Base-by-base conservation (phyloP, 176 grass and related monocot genomes). In the Raddia guianensis region DNA sequence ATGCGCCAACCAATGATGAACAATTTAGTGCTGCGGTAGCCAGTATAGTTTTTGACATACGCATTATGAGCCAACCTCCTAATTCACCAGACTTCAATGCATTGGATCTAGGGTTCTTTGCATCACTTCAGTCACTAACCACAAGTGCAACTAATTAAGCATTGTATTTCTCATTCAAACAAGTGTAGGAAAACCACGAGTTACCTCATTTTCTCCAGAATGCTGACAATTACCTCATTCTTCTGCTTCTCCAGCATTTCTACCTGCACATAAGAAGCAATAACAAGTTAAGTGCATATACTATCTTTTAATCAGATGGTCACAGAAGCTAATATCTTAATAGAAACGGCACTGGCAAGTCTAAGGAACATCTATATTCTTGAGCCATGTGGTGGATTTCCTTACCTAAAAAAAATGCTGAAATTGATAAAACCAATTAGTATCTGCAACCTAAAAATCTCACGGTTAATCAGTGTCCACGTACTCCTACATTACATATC, bases 171-270 rank as follows among this genome's bases (percentile, higher is more conserved):
- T 56, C 34, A 45, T 66, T 49, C 51, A 57, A 84, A 68, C 51
- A 74, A 66, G 75, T 74, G 35, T 61, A 83, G 13, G 19, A 35
- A 51, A 65, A 83, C 80, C 66, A 64, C 73, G 77, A 72, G 57
- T 72, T 73, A 78, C 49, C 57, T 68, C 66, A 82, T 44, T 32
- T 72, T 78, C 74, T 43, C 34, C 2, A 63, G 50, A 58, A 72
- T 60, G 44, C 73, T 15, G 70, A 80, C 20, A 86, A 83, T 92
- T 93, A 93, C 91, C 91, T 87, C 77, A 55, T 83, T 82, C 81
- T 87, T 93, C 76, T 90, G 83, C 16, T 81, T 72, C 85, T 90
- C 87, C 12, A 93, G 67, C 33, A 90, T 88, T 73, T 93, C 85
- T 1, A 65, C 8, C 91, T 93, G 72, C 47, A 85, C 53, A 79